These are phyloP conservation scores for Quercus lobata DNA, from an alignment of 331 rosid genomes.

Conservation along the genomic window DNA sequence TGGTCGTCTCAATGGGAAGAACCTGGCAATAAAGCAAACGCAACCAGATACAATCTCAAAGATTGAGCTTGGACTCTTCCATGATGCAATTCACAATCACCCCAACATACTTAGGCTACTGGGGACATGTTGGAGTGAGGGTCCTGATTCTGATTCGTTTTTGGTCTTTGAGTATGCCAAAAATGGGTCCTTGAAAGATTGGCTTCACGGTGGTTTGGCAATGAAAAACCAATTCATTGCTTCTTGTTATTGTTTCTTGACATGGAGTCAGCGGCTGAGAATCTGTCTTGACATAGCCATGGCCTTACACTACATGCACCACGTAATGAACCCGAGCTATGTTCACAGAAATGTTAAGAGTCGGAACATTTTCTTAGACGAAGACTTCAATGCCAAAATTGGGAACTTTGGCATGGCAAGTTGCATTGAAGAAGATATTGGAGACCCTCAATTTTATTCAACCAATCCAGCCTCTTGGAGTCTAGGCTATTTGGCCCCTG, in stretches of 20 bases:
- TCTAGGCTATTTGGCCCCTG: slow-evolving; percentile 76
- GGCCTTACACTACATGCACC: slow-evolving; percentile 82
- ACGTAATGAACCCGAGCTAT: slow-evolving; percentile 63
- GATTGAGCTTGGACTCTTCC: slow-evolving; percentile 52
- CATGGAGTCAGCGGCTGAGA: slow-evolving; percentile 83
- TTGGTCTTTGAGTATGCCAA: slow-evolving; percentile 71
- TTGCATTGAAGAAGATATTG: slow-evolving; percentile 47
- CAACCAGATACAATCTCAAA: slow-evolving; percentile 33
- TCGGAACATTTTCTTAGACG: slow-evolving; percentile 81
- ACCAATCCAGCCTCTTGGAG: slow-evolving; percentile 60
- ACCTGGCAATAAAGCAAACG: slow-evolving; percentile 59
- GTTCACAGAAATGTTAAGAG: slow-evolving; percentile 74
- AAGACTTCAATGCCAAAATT: slow-evolving; percentile 77
- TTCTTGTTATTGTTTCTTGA: slow-evolving; percentile 86
- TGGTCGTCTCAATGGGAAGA: slow-evolving; percentile 78
- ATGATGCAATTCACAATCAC: slow-evolving; percentile 53
- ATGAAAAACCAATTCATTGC: slow-evolving; percentile 90
- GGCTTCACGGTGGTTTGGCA: slow-evolving; percentile 97
- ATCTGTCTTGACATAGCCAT: slow-evolving; percentile 79
- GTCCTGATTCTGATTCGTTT: slow-evolving; percentile 59
- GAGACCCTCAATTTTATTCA: slow-evolving; percentile 43
- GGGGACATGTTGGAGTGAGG: slow-evolving; percentile 56
- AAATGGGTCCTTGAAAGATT: slow-evolving; percentile 86
- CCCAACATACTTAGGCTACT: slow-evolving; percentile 72
- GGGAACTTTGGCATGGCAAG: slow-evolving; percentile 76